Evolutionary conservation across 2,329 filamentous ascomycete species (phyloP).

Genomic region (Paraphoma sp.): DNA sequence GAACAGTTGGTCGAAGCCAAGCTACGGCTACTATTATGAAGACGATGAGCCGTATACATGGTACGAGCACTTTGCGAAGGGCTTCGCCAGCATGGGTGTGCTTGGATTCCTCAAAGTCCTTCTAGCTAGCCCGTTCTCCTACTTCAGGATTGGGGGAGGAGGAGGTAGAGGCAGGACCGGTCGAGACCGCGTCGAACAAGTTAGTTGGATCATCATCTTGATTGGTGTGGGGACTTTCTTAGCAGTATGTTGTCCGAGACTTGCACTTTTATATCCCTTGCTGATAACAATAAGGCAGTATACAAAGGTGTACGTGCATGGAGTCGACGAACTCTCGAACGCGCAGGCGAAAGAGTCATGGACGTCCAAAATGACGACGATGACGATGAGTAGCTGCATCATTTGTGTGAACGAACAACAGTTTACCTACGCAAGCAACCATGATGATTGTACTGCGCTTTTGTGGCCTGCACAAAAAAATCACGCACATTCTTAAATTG

Average conservation of each 20-base stretch:
- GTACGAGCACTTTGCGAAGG: conserved; percentile 86
- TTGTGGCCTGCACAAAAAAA: conserved; percentile 4
- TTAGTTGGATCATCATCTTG: conserved; percentile 80
- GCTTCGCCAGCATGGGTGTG: conserved; percentile 86
- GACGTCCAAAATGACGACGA: conserved; percentile 75
- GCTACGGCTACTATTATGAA: conserved; percentile 32
- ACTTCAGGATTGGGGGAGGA: conserved; percentile 70
- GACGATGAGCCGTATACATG: conserved; percentile 63
- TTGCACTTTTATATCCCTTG: background rate
- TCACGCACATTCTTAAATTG: conserved; percentile 98
- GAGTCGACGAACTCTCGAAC: conserved; percentile 75
- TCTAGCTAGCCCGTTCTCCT: conserved; percentile 77
- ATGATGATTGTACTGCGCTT: conserved; percentile 12
- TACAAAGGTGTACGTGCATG: conserved; percentile 82
- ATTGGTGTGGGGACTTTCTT: conserved; percentile 83
- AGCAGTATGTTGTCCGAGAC: conserved; percentile 61
- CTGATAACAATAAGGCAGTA: conserved; percentile 63
- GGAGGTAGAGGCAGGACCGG: conserved; percentile 66
- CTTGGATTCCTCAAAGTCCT: conserved; percentile 85
- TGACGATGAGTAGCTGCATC: conserved; percentile 51
- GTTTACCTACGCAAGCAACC: background rate
- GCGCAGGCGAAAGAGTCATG: conserved; percentile 78
- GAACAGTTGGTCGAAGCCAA: conserved; percentile 20
- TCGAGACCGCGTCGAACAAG: conserved; percentile 76
- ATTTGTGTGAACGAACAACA: conserved; percentile 2